Evolutionary conservation across 768 basidiomycete genomes (phyloP), one percentile per base, ranked within the genome.

Genomic region (Amanita subjunquillea): DNA sequence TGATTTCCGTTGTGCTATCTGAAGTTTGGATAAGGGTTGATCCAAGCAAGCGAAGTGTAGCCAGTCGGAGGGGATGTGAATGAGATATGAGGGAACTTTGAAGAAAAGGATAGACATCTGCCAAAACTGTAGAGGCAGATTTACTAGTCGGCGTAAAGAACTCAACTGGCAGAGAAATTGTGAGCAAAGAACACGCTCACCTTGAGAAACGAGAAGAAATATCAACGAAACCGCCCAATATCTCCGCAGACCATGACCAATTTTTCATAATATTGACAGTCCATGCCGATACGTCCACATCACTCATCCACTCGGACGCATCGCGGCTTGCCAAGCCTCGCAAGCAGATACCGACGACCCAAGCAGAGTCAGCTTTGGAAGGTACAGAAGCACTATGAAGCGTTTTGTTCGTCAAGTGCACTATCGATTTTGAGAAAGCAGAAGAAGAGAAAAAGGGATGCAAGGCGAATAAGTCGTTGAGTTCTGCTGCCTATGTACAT

Each of bases 71-170:
- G 1, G 69, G 53, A 2, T 79, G 79, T 6, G 85, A 86, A 60
- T 92, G 84, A 0, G 91, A 94, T 2, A 87, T 67, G 1, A 96
- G 64, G 17, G 80, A 70, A 0, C 65, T 59, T 25, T 75, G 70
- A 20, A 95, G 65, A 22, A 61, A 58, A 0, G 72, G 63, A 56
- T 87, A 88, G 5, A 53, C 22, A 29, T 53, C 43, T 27, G 51
- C 51, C 34, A 37, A 38, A 13, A 38, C 20, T 38, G 15, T 37
- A 13, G 43, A 46, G 42, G 51, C 43, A 27, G 32, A 32, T 39
- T 43, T 53, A 10, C 51, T 53, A 25, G 5, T 46, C 25, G 23
- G 13, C 34, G 2, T 2, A 34, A 34, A 13, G 34, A 34, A 53
- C 8, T 22, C 23, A 9, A 39, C 27, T 27, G 12, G 29, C 15